Evolutionary conservation across 768 basidiomycete species (phyloP), one percentile per base, ranked within the genome.

Genomic region (Podaxis sp.): DNA sequence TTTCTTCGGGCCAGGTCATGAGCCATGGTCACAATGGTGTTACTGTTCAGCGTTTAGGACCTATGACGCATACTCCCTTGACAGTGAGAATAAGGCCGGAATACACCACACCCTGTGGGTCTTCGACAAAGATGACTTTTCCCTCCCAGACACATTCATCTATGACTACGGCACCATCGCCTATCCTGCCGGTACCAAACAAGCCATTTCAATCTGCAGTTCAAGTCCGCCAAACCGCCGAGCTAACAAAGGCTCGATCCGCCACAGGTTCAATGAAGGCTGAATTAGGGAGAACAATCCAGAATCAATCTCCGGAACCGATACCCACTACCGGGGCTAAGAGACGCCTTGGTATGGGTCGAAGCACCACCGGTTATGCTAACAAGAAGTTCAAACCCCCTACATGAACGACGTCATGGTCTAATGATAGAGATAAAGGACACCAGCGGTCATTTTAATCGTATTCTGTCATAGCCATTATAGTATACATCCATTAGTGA

Each of bases 351-450:
- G 88, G 88, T 0, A 87, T 89, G 86, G 85, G 85, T 17, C 76
- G 83, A 66, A 71, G 72, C 3, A 72, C 71, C 6, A 72, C 65
- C 25, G 82, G 84, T 3, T 89, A 89, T 68, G 67, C 82, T 24
- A 90, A 88, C 71, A 90, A 89, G 73, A 89, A 86, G 73, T 89
- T 88, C 79, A 89, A 87, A 72, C 70, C 76, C n/a, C 86, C 82
- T 43, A 72, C 72, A 50, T 77, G 61, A 74, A 38, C 4, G 54
- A 38, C 33, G 38, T 55, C 33, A 54, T 33, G 13, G 22, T 1
- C 19, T 4, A 55, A 11, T 2, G 22, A 55, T 25, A 24, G 36
- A 33, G 33, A 9, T 33, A 8, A 2, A 33, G 33, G 33, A 1
- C 4, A 55, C 8, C 19, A 22, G 13, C 22, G 7, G 33, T 46